Percentiles rank a stretch among this genome's conserved stretches.
These are phyloP conservation scores for Oryza glaberrima DNA, from an alignment of 176 grass and related monocot species.

Conservation along the genomic window DNA sequence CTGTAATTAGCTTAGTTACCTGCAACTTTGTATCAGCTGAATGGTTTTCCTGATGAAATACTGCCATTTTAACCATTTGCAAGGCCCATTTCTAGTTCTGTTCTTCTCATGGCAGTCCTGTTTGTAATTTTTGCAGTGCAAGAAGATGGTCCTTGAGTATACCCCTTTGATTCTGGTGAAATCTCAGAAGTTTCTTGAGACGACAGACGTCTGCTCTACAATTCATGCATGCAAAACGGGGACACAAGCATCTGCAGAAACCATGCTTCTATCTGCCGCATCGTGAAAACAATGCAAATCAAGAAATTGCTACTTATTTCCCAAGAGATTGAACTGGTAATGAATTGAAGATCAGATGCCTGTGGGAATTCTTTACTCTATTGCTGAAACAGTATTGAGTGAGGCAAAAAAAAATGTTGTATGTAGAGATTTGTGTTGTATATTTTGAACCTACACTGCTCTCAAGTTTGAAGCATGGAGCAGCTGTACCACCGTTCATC, in stretches of 20 bases:
- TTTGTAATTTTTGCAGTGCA: slow-evolving; percentile 57
- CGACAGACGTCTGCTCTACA: slow-evolving; percentile 54
- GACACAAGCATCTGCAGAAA: slow-evolving; percentile 27
- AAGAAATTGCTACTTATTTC: neutral
- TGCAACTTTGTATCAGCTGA: slow-evolving; percentile 9
- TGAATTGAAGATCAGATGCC: slow-evolving; percentile 1
- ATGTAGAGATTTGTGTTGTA: slow-evolving; percentile 9
- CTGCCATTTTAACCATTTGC: no score
- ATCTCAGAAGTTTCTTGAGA: slow-evolving; percentile 57
- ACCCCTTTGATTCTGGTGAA: slow-evolving; percentile 52
- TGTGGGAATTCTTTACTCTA: slow-evolving; percentile 14
- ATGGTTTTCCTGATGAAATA: neutral
- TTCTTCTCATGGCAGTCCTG: neutral
- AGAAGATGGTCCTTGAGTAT: slow-evolving; percentile 56
- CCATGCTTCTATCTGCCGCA: slow-evolving; percentile 22
- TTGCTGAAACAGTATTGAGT: neutral
- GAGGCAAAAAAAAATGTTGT: neutral
- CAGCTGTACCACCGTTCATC: neutral
- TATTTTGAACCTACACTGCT: neutral
- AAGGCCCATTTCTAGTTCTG: neutral
- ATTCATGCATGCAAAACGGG: slow-evolving; percentile 66
- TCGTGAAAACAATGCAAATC: slow-evolving; percentile 36
- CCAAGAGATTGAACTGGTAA: neutral
- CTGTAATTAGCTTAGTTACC: slow-evolving; percentile 7
- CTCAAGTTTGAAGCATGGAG: neutral